Percentiles rank a stretch among this genome's conserved stretches.
These are phyloP conservation scores for Macrophomina tecta DNA, from an alignment of 2,329 filamentous ascomycete genomes.

Conservation along the genomic window DNA sequence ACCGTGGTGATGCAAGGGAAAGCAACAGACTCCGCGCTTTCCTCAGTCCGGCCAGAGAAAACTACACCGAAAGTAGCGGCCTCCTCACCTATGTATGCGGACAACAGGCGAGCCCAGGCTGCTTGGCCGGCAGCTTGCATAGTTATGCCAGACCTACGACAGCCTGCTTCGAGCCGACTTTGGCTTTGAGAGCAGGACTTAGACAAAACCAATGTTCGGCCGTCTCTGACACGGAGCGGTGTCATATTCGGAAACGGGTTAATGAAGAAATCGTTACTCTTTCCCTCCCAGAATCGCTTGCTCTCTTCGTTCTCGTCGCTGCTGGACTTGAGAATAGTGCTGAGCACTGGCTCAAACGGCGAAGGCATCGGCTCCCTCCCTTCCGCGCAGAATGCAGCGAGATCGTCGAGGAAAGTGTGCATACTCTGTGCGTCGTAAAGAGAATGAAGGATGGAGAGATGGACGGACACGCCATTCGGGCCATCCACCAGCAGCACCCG, in stretches of 20 bases:
- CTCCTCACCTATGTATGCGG: conserved; percentile 76
- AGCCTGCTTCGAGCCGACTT: conserved; percentile 60
- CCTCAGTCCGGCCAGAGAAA: conserved; percentile 73
- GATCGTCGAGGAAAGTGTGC: conserved; percentile 65
- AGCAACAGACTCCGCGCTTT: conserved; percentile 63
- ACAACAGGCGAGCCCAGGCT: conserved; percentile 77
- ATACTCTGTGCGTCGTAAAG: conserved; percentile 85
- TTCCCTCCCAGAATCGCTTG: conserved; percentile 67
- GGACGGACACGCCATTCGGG: conserved; percentile 39
- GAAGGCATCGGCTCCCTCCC: conserved; percentile 30
- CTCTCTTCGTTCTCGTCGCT: conserved; percentile 38
- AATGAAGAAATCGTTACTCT: conserved; percentile 60
- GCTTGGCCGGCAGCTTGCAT: conserved; percentile 78
- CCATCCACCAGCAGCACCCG: conserved; percentile 56
- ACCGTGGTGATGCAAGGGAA: conserved; percentile 86
- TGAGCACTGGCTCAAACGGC: conserved; percentile 52
- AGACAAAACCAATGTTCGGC: conserved; percentile 45
- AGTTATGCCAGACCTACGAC: conserved; percentile 67
- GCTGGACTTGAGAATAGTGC: conserved; percentile 51
- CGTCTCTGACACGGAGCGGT: conserved; percentile 57
- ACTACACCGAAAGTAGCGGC: conserved; percentile 80
- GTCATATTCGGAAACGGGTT: conserved; percentile 80
- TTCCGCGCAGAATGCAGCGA: conserved; percentile 52
- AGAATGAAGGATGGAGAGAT: conserved; percentile 74
- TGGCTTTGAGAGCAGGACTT: conserved; percentile 50